A percentile compares a stretch with the other conserved stretches of the same genome.
phyloP scores from a whole-genome alignment of 805 yeast genomes.

The Metschnikowia rubicola region DNA sequence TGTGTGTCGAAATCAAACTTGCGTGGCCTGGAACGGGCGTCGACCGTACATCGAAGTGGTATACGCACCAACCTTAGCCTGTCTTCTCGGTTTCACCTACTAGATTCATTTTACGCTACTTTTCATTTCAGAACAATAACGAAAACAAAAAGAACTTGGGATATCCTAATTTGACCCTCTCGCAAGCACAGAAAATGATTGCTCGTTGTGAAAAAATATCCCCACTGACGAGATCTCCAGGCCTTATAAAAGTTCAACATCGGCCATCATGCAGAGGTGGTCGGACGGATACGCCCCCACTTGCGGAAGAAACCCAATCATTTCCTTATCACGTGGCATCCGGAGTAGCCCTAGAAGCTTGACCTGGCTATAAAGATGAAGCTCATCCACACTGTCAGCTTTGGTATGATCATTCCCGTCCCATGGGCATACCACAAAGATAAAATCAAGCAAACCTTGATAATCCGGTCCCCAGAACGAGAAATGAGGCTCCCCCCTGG shows the following conservation, averaged over 20 bases:
- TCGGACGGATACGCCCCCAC: constrained; percentile 81
- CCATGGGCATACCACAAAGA: constrained; percentile 1
- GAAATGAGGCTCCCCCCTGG: neutral
- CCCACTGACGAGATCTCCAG: too few species aligned
- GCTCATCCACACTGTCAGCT: constrained; percentile 17
- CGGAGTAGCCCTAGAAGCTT: constrained; percentile 52
- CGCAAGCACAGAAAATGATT: too few species aligned
- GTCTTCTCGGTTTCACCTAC: too few species aligned
- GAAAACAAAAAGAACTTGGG: too few species aligned
- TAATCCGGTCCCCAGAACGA: constrained; percentile 3
- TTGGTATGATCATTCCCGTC: neutral
- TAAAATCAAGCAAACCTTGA: constrained; percentile 2
- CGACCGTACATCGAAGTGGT: too few species aligned
- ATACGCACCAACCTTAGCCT: too few species aligned
- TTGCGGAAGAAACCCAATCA: neutral
- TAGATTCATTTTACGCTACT: too few species aligned
- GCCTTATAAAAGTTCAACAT: constrained; percentile 37
- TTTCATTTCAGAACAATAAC: too few species aligned
- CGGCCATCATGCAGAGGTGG: constrained; percentile 79
- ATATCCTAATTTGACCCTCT: too few species aligned
- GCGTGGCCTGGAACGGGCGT: too few species aligned
- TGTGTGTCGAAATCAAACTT: too few species aligned
- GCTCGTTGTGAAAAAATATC: too few species aligned
- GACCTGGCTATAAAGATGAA: constrained; percentile 44
- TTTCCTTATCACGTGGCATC: constrained; percentile 45